Evolutionary conservation across 73 alveolate genomes (phyloP), one percentile per base, ranked within the genome.

Genomic region (Paramecium pentaurelia): DNA sequence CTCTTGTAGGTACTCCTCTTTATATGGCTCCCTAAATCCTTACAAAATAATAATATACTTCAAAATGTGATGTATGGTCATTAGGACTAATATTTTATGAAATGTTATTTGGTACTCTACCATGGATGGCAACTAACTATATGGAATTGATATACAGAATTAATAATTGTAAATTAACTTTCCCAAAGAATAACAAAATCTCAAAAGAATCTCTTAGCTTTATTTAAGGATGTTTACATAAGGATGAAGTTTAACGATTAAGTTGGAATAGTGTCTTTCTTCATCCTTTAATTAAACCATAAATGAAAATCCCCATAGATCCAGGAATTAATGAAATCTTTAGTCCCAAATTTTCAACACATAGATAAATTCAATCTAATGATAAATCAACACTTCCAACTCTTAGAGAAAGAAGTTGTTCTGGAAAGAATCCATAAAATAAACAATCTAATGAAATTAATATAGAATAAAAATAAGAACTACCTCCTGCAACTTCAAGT

Each of bases 21-120:
- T 92, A 92, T 68, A 71, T 92, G 92, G 73, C 95, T 27, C 95
- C 95, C 16, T 51, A 92, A 86, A 90, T 86, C 22, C 64, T 92
- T 28, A 34, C 86, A 22, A 92, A 80, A 71, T 45, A 92, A 60
- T 28, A 54, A 71, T 86, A 85, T 16, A 90, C 94, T 8, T 64
- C 86, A 36, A 85, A 80, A 60, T 80, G 94, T 16, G 95, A 92
- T 92, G 68, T 92, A 28, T 92, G 95, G 95, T 71, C 92, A 12
- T 60, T 92, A 28, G 95, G 95, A 42, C 30, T 92, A 18, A 88
- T 92, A n/a, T 71, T 49, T 42, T 92, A 85, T 92, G 94, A 92
- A 77, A 71, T 92, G 54, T 12, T 92, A 32, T 85, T 59, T 88
- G 95, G 95, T 16, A 30, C 64, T 58, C 60, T 80, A 18, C 95